Conservation (phyloP, 176 grass and related monocot genomes). For the Cocos nucifera region DNA sequence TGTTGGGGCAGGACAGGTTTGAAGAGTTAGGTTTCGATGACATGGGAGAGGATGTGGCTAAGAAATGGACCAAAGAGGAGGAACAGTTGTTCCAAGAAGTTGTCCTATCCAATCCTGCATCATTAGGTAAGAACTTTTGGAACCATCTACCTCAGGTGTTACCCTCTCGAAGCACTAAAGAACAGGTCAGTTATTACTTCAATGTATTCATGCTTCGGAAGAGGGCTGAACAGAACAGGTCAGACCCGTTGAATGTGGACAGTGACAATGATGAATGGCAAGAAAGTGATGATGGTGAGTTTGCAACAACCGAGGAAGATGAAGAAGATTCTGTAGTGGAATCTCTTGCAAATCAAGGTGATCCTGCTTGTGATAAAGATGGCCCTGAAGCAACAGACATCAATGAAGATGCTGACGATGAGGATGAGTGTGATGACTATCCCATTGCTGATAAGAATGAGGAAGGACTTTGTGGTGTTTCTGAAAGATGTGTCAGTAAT, state of each 20-base stretch:
- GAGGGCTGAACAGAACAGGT: constrained; percentile 70
- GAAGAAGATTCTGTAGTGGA: constrained; percentile 46
- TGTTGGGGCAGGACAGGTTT: constrained; percentile 49
- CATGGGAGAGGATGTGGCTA: constrained; percentile 67
- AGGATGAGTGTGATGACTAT: constrained; percentile 22
- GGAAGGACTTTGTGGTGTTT: constrained; percentile 3
- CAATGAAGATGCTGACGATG: constrained; percentile 17
- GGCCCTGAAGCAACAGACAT: constrained; percentile 4
- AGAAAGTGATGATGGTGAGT: constrained; percentile 37
- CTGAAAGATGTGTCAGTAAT: neutral
- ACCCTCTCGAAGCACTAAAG: constrained; percentile 48
- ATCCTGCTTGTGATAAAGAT: constrained; percentile 24
- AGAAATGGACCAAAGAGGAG: constrained; percentile 67
- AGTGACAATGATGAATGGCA: constrained; percentile 81
- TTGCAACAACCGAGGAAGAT: constrained; percentile 21
- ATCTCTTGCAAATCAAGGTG: constrained; percentile 24
- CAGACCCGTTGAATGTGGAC: constrained; percentile 43
- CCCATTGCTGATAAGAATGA: constrained; percentile 9
- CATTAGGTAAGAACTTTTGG: constrained; percentile 64
- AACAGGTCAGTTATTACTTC: constrained; percentile 84
- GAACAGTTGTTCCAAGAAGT: constrained; percentile 52
- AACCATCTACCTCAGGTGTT: constrained; percentile 43
- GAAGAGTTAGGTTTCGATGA: constrained; percentile 49
- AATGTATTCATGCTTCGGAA: constrained; percentile 83
- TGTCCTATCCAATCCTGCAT: constrained; percentile 53